Conservation (phyloP, 1,139 yeast species). For the Suhomyces yuchorum region DNA sequence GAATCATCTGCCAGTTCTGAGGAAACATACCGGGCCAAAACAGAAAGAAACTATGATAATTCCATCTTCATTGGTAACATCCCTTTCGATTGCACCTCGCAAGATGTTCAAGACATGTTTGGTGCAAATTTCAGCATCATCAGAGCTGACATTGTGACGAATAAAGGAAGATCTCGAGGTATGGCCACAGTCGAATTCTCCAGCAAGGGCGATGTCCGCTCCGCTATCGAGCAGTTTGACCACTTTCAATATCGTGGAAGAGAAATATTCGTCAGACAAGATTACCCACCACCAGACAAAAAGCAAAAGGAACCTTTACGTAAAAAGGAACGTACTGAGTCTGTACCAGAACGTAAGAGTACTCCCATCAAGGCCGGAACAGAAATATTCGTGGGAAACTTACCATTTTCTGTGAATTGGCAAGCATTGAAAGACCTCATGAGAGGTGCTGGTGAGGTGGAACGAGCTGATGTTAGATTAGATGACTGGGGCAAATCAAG, state of each 20-base stretch:
- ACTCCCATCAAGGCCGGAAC: slow-evolving; percentile 44
- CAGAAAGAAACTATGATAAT: slow-evolving; percentile 69
- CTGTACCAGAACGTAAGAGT: slow-evolving; percentile 14
- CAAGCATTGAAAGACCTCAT: slow-evolving; percentile 84
- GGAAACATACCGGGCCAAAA: slow-evolving; percentile 37
- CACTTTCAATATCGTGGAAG: slow-evolving; percentile 73
- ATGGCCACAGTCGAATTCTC: slow-evolving; percentile 92
- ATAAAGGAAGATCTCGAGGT: slow-evolving; percentile 83
- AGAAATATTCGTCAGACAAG: slow-evolving; percentile 87
- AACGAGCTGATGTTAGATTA: slow-evolving; percentile 76
- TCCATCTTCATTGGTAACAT: slow-evolving; percentile 75
- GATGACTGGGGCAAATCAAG: slow-evolving; percentile 76
- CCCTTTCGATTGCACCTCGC: slow-evolving; percentile 63
- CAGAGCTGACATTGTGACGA: slow-evolving; percentile 85
- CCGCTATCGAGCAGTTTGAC: slow-evolving; percentile 73
- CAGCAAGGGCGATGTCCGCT: slow-evolving; percentile 64
- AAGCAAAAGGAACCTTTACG: slow-evolving; percentile 25
- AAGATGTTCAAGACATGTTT: slow-evolving; percentile 62
- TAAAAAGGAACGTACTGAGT: slow-evolving; percentile 16
- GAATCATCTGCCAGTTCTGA: slow-evolving; percentile 28
- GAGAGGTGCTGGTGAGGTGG: slow-evolving; percentile 72
- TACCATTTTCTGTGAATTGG: slow-evolving; percentile 83
- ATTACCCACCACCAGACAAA: slow-evolving; percentile 73
- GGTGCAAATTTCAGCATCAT: slow-evolving; percentile 68
- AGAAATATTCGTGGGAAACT: slow-evolving; percentile 79